A percentile compares a stretch with the other conserved stretches of the same genome.
Conservation (phyloP, 768 basidiomycete genomes). For the Lactarius akahatsu region DNA sequence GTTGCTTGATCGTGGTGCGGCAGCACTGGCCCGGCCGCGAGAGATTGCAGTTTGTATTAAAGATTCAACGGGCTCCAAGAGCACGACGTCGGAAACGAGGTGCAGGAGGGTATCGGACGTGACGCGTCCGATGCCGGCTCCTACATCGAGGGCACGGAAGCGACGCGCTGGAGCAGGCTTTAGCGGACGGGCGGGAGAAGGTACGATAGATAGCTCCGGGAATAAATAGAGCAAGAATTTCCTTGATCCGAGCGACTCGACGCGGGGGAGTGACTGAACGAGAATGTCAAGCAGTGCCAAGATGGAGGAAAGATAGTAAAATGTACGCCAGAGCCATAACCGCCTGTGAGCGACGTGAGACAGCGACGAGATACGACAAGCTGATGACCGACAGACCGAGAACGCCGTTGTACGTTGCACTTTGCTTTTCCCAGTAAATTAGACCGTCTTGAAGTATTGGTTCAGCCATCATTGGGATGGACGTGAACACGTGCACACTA, state of each 20-base stretch:
- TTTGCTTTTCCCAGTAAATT: conserved; percentile 81
- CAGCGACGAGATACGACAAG: not conserved
- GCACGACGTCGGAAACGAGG: conserved; percentile 81
- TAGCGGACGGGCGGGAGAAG: conserved; percentile 66
- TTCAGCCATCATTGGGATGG: conserved; percentile 27
- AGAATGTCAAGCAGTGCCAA: conserved; percentile 18
- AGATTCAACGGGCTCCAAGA: conserved; percentile 81
- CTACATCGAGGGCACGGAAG: conserved; percentile 85
- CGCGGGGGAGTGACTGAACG: conserved; percentile 77
- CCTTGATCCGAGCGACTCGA: conserved; percentile 89
- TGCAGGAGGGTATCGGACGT: conserved; percentile 87
- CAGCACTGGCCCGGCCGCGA: conserved; percentile 36
- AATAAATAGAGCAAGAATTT: conserved; percentile 80
- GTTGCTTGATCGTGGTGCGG: conserved; percentile 34
- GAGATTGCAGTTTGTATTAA: conserved; percentile 74
- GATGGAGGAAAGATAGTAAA: conserved; percentile 24
- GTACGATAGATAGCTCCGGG: conserved; percentile 74
- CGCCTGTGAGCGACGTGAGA: conserved; percentile 37
- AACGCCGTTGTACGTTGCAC: conserved; percentile 84
- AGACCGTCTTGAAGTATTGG: conserved; percentile 76
- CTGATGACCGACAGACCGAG: conserved; percentile 51
- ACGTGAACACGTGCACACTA: conserved; percentile 4
- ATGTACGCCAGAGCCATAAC: conserved; percentile 55
- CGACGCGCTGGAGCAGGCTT: conserved; percentile 40
- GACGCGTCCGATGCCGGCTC: conserved; percentile 92